These are phyloP conservation scores for Solanum commersonii DNA, from an alignment of 257 asterid species.

Conservation along the genomic window DNA sequence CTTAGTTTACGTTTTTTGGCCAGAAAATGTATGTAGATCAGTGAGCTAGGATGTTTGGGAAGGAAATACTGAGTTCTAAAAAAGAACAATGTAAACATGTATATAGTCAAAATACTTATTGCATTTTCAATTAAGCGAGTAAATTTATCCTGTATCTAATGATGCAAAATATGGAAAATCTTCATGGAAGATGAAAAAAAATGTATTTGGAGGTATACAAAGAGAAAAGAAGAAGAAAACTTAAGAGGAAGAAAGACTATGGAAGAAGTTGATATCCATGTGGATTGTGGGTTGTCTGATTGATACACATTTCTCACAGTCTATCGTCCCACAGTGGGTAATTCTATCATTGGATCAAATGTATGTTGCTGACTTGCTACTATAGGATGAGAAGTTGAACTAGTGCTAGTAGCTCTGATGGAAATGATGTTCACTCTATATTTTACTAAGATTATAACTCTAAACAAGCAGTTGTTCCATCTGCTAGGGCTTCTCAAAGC, in stretches of 20 bases:
- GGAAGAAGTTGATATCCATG: background rate
- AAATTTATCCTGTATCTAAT: background rate
- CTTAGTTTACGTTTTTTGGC: background rate
- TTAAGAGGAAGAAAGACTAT: background rate
- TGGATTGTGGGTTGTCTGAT: background rate
- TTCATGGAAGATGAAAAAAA: background rate
- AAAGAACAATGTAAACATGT: background rate
- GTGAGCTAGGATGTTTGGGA: background rate
- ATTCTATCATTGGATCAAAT: background rate
- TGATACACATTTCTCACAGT: background rate
- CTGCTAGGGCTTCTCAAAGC: background rate
- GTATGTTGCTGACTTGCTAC: background rate
- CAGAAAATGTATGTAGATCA: background rate
- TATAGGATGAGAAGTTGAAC: background rate
- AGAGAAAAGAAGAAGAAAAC: background rate
- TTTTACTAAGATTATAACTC: background rate
- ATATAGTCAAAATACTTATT: background rate
- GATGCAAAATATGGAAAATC: background rate
- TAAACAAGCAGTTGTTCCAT: background rate
- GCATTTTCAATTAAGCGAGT: background rate
- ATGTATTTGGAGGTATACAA: background rate
- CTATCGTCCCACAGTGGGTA: background rate
- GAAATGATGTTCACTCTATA: background rate
- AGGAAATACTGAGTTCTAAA: background rate
- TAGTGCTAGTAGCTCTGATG: background rate